Evolutionary conservation across 2,329 filamentous ascomycete genomes (phyloP), one percentile per base, ranked within the genome.

Genomic region (Aspergillus calidoustus): DNA sequence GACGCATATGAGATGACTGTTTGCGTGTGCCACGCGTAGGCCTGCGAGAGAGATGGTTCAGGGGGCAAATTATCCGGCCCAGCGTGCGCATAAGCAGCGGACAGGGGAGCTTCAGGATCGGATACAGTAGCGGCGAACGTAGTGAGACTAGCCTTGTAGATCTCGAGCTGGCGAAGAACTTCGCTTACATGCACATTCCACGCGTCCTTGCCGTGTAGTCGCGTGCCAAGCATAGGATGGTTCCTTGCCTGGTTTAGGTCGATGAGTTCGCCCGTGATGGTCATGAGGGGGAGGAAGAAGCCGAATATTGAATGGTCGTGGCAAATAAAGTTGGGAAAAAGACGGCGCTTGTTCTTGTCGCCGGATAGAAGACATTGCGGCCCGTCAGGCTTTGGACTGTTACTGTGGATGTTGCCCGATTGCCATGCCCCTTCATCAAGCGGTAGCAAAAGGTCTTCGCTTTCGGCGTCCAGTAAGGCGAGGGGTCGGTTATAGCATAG

Each of bases 201-300:
- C 65, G 93, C 91, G 41, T 87, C 87, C 13, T 89, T 88, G 11
- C 87, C 86, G 47, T 89, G 85, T 74, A 93, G 91, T 11, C 87
- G 85, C 44, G 89, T 81, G 4, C 93, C 92, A 69, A 96, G 93
- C 58, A 91, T 86, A 0, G 93, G 93, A 71, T 96, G 92, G 69
- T 96, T 96, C 54, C 91, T 88, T 2, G 92, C 91, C 75, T 97
- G 93, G 69, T 96, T 92, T 38, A 97, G 82, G 74, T 97, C 93
- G 54, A 96, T 92, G 63, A 97, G 90, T 76, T 96, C 92, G 52
- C 93, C 93, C 28, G 96, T 85, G 60, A 97, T 96, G 1, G 92
- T 92, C 93, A 97, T 97, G 49, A 97, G 80, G n/a, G 93, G 93
- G 50, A 96, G 80, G 79, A 97, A 97, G 79, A 92, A 96, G 66